Base-by-base conservation (phyloP, 257 asterid species). In the Leonotis leonurus region DNA sequence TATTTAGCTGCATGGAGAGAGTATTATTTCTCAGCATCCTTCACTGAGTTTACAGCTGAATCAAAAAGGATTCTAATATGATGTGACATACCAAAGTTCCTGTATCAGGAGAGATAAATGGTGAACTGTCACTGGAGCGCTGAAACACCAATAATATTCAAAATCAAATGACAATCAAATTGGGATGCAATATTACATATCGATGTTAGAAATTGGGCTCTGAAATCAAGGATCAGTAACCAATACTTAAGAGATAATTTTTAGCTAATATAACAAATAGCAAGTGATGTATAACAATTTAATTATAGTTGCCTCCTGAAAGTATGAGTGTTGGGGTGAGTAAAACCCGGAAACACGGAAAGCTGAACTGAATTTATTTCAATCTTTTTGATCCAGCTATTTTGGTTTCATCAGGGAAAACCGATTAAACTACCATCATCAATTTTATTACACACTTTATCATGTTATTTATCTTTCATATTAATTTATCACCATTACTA, bases 101-200 rank as follows among this genome's bases (percentile, higher is more conserved):
- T 71, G 99, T 93, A 68, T 87, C 95, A 14, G 88, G 50, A 79
- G 83, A 79, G 78, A 89, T 83, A 45, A 58, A 72, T 39, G 80
- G 40, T 45, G 95, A 86, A 25, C 53, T 58, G 64, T 71, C 96
- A 59, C 99, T 86, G 70, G 88, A 62, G 33, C 89, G 94, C 99
- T 92, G 94, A 67, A 86, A 83, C 60, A 67, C 40, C 56, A 74
- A 66, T 33, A 59, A 77, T n/a, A 49, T 21, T 36, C 46, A n/a
- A 66, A 69, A 22, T 76, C 44, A 67, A 70, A 63, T 41, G 24
- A 58, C n/a, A 43, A 64, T 52, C 22, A 56, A 32, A 70, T 55
- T 13, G 64, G 46, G 46, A 11, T 55, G 20, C 48, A 27, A 53
- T 27, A 17, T 33, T 30, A 35, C 64, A 62, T 26, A 17, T 46